phyloP scores from a whole-genome alignment of 306 rosid species.

The Crataegus laevigata region DNA sequence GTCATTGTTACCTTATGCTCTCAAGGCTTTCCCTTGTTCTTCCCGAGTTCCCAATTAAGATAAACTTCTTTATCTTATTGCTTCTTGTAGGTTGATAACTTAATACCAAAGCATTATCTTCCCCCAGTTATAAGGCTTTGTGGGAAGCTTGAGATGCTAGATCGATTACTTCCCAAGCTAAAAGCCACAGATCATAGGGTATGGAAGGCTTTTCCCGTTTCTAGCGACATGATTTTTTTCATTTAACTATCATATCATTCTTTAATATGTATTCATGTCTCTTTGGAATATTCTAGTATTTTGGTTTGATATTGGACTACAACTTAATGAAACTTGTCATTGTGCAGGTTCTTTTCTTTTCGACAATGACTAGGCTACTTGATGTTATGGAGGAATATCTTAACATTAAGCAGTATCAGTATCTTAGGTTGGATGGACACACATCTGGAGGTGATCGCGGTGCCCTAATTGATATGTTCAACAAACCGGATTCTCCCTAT shows the following conservation, averaged over 20 bases:
- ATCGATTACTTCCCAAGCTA: slow-evolving; percentile 85
- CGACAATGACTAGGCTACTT: slow-evolving; percentile 97
- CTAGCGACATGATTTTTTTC: background rate
- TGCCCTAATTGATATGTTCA: slow-evolving; percentile 80
- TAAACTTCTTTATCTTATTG: slow-evolving; percentile 4
- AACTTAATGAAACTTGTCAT: background rate
- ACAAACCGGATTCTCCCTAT: slow-evolving; percentile 63
- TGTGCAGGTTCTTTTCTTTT: slow-evolving; percentile 95
- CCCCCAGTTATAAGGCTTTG: slow-evolving; percentile 87
- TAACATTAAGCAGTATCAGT: slow-evolving; percentile 65
- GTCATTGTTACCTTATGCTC: slow-evolving; percentile 3
- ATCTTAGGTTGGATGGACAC: slow-evolving; percentile 97
- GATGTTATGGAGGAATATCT: slow-evolving; percentile 99
- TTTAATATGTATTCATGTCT: background rate
- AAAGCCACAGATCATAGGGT: slow-evolving; percentile 99
- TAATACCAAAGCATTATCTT: slow-evolving; percentile 85
- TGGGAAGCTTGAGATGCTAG: slow-evolving; percentile 99
- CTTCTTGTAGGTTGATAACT: slow-evolving; percentile 66
- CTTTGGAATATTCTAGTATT: background rate
- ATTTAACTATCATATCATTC: background rate
- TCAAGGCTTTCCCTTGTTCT: background rate
- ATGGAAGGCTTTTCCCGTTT: slow-evolving; percentile 20
- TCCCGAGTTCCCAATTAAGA: background rate
- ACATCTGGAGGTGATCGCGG: slow-evolving; percentile 97
- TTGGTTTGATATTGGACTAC: slow-evolving; percentile 9